A percentile compares a stretch with the other conserved stretches of the same genome.
phyloP scores from a whole-genome alignment of 768 basidiomycete species.

The Kwoniella heveanensis region DNA sequence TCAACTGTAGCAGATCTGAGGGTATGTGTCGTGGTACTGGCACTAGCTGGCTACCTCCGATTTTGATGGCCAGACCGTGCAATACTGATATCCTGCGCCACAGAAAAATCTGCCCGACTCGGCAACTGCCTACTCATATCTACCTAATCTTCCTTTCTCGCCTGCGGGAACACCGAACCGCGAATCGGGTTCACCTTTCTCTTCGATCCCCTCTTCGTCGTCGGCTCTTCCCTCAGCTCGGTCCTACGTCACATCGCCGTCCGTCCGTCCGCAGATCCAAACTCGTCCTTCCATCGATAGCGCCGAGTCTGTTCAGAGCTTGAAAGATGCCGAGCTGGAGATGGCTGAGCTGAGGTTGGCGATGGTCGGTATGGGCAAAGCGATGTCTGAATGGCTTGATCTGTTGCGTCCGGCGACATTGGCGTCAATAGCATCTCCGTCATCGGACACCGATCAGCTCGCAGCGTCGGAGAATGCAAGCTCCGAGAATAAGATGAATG shows the following conservation, averaged over 20 bases:
- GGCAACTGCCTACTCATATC: constrained; percentile 60
- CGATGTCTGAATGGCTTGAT: constrained; percentile 47
- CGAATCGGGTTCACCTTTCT: constrained; percentile 29
- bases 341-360: constrained; percentile 52
- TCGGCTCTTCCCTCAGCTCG: constrained; percentile 28
- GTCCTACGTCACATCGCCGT: constrained; percentile 13
- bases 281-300: constrained; percentile 21
- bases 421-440: background rate
- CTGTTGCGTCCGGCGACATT: constrained; percentile 7
- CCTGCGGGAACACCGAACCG: constrained; percentile 27
- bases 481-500: constrained; percentile 8
- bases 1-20: constrained; percentile 53
- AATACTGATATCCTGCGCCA: background rate
- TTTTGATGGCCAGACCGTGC: too few species aligned
- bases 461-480: too few species aligned
- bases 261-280: constrained; percentile 10
- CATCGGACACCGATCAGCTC: background rate
- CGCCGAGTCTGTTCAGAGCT: constrained; percentile 27
- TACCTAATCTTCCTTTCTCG: constrained; percentile 46
- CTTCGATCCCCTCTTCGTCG: constrained; percentile 33
- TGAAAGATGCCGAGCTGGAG: constrained; percentile 49
- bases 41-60: too few species aligned
- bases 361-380: constrained; percentile 56
- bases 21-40: too few species aligned
- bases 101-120: constrained; percentile 86